Base-by-base conservation (phyloP, 306 rosid species). In the Begonia masoniana region DNA sequence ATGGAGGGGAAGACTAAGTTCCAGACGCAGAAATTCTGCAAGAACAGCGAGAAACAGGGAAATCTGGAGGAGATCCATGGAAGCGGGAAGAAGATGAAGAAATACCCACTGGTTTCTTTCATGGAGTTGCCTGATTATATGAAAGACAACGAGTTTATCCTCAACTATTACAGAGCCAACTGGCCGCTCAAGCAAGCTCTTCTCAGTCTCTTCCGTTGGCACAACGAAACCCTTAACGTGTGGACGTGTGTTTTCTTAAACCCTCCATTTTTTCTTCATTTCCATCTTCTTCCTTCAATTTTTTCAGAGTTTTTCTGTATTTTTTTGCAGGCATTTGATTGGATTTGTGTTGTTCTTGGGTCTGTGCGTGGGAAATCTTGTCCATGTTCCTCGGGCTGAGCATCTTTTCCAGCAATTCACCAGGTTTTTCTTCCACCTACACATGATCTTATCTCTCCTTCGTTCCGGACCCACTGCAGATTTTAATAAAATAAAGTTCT, bases 141-240 rank as follows among this genome's bases (percentile, higher is more conserved):
- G 55, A 82, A 63, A 51, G 89, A 82, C 67, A 82, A 82, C 54
- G 80, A 82, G 12, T 82, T 51, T 69, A 82, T 82, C 55, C 62
- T 76, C 24, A 72, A 68, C 56, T 46, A 76, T 56, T 82, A 78
- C 58, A 58, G 85, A 70, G 21, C 91, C 26, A 78, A 78, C 39
- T 82, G 91, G 91, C 77, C 91, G 9, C 47, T 82, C 67, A 73
- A 73, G 64, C 85, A 82, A 51, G 64, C 59, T 19, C 31, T 82
- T 65, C 80, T 78, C 23, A 82, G 85, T 73, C 68, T 78, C 54
- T 78, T 82, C 76, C 55, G 72, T 47, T 67, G 75, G 68, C 91
- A 78, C 57, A 82, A 82, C 19, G 85, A 82, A 65, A 82, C 91
- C 10, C 80, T 82, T 13, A 78, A 82, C 61, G 73, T 82, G 7